Base-by-base conservation (phyloP, 805 yeast genomes). In the Candida suzukii region DNA sequence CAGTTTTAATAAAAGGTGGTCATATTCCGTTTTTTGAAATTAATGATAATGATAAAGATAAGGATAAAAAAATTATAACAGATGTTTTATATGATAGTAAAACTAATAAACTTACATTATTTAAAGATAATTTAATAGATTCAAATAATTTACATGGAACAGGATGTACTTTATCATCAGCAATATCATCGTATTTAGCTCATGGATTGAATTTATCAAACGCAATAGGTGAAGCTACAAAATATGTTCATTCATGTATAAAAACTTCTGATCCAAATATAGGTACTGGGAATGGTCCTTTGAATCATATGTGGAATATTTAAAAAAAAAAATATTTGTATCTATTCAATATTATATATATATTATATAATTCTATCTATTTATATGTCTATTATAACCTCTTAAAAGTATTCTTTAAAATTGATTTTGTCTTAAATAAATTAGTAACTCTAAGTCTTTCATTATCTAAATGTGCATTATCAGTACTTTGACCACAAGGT, bases 401-500 rank as follows among this genome's bases (percentile, higher is more conserved):
- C 35, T 63, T 63, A 41, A 80, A 68, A 1, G 80, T 73, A 37
- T 70, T 76, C 20, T 70, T 60, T 42, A 85, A 61, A 18, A 91
- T 80, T 25, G 69, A 71, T 44, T 88, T 75, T 45, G 91, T 73
- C 44, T 83, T 86, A 53, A 80, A 78, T 53, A 90, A 69, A 55
- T 91, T 91, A 30, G 80, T 67, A 20, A 91, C 76, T 42, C 98
- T 67, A 37, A 91, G 60, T 47, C 93, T 74, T 62, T 91, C 99
- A 56, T 93, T 83, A 54, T 82, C 79, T 52, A 91, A 72, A 66
- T 91, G 99, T 1, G 97, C 98, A 54, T 88, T 87, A 59, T 93
- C 98, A 34, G 93, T 78, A 2, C 91, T 76, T 64, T 91, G 99
- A 0, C 98, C 99, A 56, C 97, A 88, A 2, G 99, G 98, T 27